These are phyloP conservation scores for Candida ipomoeae DNA, from an alignment of 805 yeast genomes.

Conservation along the genomic window DNA sequence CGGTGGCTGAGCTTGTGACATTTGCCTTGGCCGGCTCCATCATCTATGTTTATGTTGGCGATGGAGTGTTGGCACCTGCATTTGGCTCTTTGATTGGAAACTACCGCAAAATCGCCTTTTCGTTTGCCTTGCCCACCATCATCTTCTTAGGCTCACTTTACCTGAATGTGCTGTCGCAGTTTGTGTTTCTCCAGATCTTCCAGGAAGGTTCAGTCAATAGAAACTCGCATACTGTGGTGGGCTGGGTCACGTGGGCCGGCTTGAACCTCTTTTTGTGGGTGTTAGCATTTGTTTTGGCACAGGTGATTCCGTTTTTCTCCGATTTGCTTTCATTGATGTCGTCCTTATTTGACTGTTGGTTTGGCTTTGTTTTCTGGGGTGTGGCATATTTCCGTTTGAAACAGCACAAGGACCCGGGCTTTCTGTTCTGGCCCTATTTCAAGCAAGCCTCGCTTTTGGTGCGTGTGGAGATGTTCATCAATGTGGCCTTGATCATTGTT, in stretches of 20 bases:
- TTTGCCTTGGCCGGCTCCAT: slow-evolving; percentile 55
- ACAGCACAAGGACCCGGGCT: slow-evolving; percentile 16
- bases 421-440: slow-evolving; percentile 24
- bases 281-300: slow-evolving; percentile 54
- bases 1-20: slow-evolving; percentile 45
- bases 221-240: slow-evolving; percentile 43
- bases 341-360: slow-evolving; percentile 62
- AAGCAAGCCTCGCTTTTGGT: slow-evolving; percentile 23
- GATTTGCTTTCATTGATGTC: slow-evolving; percentile 56
- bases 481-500: slow-evolving; percentile 36
- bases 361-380: slow-evolving; percentile 62
- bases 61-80: slow-evolving; percentile 55
- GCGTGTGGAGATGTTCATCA: slow-evolving; percentile 35
- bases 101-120: slow-evolving; percentile 51
- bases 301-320: slow-evolving; percentile 61
- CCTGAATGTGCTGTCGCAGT: slow-evolving; percentile 51
- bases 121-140: slow-evolving; percentile 60
- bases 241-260: slow-evolving; percentile 52
- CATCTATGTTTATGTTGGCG: slow-evolving; percentile 56
- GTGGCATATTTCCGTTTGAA: slow-evolving; percentile 49
- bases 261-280: slow-evolving; percentile 46
- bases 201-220: slow-evolving; percentile 40
- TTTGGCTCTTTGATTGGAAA: slow-evolving; percentile 47
- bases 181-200: slow-evolving; percentile 46
- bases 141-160: slow-evolving; percentile 54